Conservation (phyloP, 805 yeast species). For the Maudiozyma serrabonitensis region DNA sequence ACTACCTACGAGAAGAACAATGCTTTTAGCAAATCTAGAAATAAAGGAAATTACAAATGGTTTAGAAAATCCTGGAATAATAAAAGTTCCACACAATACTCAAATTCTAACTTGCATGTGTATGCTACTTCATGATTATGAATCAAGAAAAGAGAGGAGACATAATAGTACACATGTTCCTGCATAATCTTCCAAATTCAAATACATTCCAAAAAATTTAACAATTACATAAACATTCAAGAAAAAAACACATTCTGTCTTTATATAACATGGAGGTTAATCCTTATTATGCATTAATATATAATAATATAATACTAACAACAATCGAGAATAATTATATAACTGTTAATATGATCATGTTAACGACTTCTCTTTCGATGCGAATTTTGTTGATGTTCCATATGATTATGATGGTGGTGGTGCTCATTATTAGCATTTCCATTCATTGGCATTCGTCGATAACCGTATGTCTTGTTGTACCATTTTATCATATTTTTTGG, state of each 20-base stretch:
- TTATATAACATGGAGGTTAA: background rate
- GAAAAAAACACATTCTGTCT: background rate
- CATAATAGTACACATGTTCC: constrained; percentile 4
- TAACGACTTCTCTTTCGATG: constrained; percentile 15
- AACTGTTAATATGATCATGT: background rate
- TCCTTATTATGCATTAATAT: background rate
- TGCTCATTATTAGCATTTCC: constrained; percentile 4
- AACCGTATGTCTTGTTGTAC: constrained; percentile 31
- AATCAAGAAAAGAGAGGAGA: constrained; percentile 25
- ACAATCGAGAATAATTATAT: too few relatives aligned
- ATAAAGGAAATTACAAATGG: constrained; percentile 12
- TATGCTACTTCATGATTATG: constrained; percentile 26
- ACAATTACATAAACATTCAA: background rate
- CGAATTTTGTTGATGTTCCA: constrained; percentile 4
- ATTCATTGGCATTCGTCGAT: constrained; percentile 14
- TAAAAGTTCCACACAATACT: constrained; percentile 21
- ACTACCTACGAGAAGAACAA: constrained; percentile 22
- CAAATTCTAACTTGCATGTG: constrained; percentile 27
- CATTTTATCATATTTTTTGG: constrained; percentile 43
- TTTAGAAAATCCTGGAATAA: constrained; percentile 5
- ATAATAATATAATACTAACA: background rate
- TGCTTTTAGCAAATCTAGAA: constrained; percentile 17
- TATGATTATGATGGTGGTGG: constrained; percentile 6
- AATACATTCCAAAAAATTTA: background rate
- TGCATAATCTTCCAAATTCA: background rate